Conservation (phyloP, 2,329 filamentous ascomycete genomes). For the Didymella pinodella region DNA sequence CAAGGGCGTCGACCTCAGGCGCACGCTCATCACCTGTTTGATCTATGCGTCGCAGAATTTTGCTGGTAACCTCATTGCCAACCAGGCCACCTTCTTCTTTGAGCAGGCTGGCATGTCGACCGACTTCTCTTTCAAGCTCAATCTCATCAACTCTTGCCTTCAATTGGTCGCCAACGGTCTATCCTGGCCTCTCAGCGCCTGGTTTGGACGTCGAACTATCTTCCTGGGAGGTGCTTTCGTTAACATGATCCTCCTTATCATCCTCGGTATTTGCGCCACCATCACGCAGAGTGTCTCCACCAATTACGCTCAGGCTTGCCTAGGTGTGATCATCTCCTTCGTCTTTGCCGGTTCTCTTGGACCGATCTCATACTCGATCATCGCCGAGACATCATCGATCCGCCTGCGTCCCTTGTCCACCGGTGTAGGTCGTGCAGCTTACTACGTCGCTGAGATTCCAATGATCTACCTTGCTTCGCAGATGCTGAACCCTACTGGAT, state of each 20-base stretch:
- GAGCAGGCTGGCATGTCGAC: slow-evolving; percentile 65
- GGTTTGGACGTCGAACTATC: slow-evolving; percentile 68
- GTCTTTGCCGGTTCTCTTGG: slow-evolving; percentile 69
- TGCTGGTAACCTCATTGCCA: slow-evolving; percentile 67
- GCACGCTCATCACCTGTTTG: slow-evolving; percentile 63
- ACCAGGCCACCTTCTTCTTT: slow-evolving; percentile 69
- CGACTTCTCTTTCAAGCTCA: slow-evolving; percentile 66
- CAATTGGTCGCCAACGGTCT: slow-evolving; percentile 68
- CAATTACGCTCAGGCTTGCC: slow-evolving; percentile 64
- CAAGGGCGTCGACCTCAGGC: slow-evolving; percentile 62
- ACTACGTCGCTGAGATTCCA: slow-evolving; percentile 70
- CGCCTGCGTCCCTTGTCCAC: slow-evolving; percentile 70
- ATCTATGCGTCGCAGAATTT: slow-evolving; percentile 67
- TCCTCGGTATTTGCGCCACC: slow-evolving; percentile 67
- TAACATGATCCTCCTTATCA: slow-evolving; percentile 62
- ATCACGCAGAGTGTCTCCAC: slow-evolving; percentile 52
- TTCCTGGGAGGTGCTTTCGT: slow-evolving; percentile 66
- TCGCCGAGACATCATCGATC: slow-evolving; percentile 70
- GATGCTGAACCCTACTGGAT: slow-evolving; percentile 58
- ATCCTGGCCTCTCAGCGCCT: slow-evolving; percentile 71
- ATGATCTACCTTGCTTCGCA: slow-evolving; percentile 68
- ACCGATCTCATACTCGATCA: slow-evolving; percentile 72
- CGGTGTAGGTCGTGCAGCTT: slow-evolving; percentile 67
- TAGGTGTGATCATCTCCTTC: slow-evolving; percentile 71
- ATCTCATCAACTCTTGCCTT: slow-evolving; percentile 70